Percentiles rank a stretch among this genome's conserved stretches.
Conservation (phyloP, 2,329 filamentous ascomycete genomes). For the Fusarium nematophilum region DNA sequence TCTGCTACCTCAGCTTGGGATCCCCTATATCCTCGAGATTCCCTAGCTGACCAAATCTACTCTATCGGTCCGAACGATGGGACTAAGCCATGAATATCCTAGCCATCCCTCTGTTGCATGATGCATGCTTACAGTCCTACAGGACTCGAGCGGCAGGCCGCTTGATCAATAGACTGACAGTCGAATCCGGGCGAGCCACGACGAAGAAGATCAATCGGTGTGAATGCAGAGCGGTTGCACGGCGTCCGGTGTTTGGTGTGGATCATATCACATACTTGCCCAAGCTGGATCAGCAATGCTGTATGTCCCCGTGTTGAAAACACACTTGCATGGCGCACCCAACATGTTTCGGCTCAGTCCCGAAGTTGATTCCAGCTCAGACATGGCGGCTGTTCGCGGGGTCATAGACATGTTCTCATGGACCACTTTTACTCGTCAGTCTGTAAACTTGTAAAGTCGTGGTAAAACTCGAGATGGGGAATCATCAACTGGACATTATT, state of each 20-base stretch:
- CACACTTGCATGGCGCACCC: constrained; percentile 1
- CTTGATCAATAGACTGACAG: background rate
- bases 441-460: too few species aligned
- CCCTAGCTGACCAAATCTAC: too few species aligned
- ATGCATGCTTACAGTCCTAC: background rate
- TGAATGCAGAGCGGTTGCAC: constrained; percentile 1
- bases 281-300: background rate
- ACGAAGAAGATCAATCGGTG: background rate
- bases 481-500: too few species aligned
- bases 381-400: too few species aligned
- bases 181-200: background rate
- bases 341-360: constrained; percentile 10
- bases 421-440: too few species aligned
- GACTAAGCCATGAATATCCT: too few species aligned
- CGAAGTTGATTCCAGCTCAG: background rate
- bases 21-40: too few species aligned
- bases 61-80: too few species aligned
- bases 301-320: background rate
- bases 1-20: too few species aligned
- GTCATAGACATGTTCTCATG: too few species aligned
- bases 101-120: constrained; percentile 4
- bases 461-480: too few species aligned
- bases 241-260: background rate
- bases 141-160: background rate
- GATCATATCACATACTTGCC: background rate